Conservation (phyloP, 768 basidiomycete species). For the Piloderma croceum region DNA sequence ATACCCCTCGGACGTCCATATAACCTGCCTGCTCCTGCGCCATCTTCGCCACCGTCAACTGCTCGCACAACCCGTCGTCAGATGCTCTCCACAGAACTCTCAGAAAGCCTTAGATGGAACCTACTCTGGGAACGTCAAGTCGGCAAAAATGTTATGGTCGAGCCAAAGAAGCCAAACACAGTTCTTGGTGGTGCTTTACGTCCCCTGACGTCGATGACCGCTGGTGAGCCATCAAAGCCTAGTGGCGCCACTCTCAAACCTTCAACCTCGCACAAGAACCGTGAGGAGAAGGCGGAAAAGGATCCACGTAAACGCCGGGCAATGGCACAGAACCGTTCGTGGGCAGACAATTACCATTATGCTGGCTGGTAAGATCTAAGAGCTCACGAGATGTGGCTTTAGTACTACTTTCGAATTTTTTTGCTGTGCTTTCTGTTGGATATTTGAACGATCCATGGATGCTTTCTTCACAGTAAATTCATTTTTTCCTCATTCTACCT, state of each 20-base stretch:
- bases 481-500: no score
- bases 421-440: no score
- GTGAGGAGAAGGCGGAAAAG: slow-evolving; percentile 30
- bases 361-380: slow-evolving; percentile 66
- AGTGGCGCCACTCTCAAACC: no score
- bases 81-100: slow-evolving; percentile 82
- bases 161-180: slow-evolving; percentile 23
- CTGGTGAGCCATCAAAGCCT: slow-evolving; percentile 4
- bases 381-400: no score
- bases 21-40: slow-evolving; percentile 59
- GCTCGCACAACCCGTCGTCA: slow-evolving; percentile 75
- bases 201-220: slow-evolving; percentile 27
- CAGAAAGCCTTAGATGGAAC: slow-evolving; percentile 77
- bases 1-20: slow-evolving; percentile 63
- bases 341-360: slow-evolving; percentile 63
- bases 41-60: slow-evolving; percentile 79
- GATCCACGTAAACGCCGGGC: slow-evolving; percentile 40
- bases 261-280: neutral
- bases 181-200: slow-evolving; percentile 26
- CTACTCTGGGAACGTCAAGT: slow-evolving; percentile 77
- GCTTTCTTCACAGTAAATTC: no score
- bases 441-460: no score
- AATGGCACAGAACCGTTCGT: slow-evolving; percentile 58
- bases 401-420: no score
- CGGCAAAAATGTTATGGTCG: slow-evolving; percentile 43